Conservation (phyloP, 305 asterid genomes). For the Andrographis paniculata region DNA sequence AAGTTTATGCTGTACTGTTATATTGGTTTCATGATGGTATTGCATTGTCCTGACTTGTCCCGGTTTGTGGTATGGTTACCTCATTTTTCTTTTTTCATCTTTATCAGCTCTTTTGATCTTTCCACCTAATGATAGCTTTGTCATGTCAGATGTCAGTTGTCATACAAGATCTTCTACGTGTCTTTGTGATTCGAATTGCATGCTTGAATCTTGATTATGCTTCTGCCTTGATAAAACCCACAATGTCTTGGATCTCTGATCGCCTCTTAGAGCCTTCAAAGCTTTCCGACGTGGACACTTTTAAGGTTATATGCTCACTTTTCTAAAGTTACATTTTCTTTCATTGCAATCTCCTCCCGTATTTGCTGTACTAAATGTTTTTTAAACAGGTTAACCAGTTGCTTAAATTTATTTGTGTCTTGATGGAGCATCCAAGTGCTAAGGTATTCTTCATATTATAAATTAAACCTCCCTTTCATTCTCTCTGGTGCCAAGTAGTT, state of each 20-base stretch:
- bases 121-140: slow-evolving; percentile 18
- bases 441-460: slow-evolving; percentile 42
- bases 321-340: slow-evolving; percentile 8
- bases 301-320: slow-evolving; percentile 48
- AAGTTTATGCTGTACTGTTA: slow-evolving; percentile 21
- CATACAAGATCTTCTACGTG: slow-evolving; percentile 78
- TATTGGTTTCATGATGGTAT: background rate
- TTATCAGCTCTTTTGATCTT: background rate
- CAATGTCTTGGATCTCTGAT: slow-evolving; percentile 41
- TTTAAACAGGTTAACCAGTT: slow-evolving; percentile 56
- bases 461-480: background rate
- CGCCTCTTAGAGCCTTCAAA: slow-evolving; percentile 45
- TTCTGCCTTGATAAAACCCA: slow-evolving; percentile 60
- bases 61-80: background rate
- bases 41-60: background rate
- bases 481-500: background rate
- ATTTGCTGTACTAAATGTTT: slow-evolving; percentile 12
- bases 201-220: slow-evolving; percentile 62
- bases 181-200: slow-evolving; percentile 73
- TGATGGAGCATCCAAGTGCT: slow-evolving; percentile 87
- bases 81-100: slow-evolving; percentile 2
- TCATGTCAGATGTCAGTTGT: slow-evolving; percentile 36
- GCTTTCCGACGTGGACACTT: slow-evolving; percentile 56
- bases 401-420: slow-evolving; percentile 62
- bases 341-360: slow-evolving; percentile 19